Evolutionary conservation across 441 rosid genomes (phyloP).

Genomic region (Dalechampia spathulata): DNA sequence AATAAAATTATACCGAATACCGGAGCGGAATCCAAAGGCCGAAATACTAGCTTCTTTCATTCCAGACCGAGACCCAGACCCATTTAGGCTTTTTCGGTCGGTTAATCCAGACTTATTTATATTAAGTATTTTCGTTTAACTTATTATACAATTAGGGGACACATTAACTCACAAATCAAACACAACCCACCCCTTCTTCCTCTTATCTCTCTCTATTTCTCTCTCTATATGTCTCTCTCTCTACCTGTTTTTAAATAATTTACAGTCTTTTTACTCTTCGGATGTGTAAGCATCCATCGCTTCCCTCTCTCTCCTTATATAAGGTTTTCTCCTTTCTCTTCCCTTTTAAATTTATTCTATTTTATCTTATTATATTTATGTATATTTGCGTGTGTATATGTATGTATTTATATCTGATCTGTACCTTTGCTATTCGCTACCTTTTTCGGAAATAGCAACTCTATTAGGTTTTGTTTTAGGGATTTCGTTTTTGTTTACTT

Average conservation of each 20-base stretch:
- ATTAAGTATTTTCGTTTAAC: too few relatives aligned
- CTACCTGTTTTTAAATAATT: conserved; percentile 1
- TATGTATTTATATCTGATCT: too few relatives aligned
- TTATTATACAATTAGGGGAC: too few relatives aligned
- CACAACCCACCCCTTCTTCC: neutral
- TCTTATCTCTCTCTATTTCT: conserved; percentile 25
- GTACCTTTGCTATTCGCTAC: too few relatives aligned
- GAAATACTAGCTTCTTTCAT: too few relatives aligned
- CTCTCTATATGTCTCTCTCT: conserved; percentile 9
- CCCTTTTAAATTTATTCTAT: conserved; percentile 21
- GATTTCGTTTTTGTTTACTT: conserved; percentile 11
- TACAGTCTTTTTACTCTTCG: conserved; percentile 26
- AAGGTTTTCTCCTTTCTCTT: too few relatives aligned
- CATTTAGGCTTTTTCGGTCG: too few relatives aligned
- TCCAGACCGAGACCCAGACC: too few relatives aligned
- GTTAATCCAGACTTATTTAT: too few relatives aligned
- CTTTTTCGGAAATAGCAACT: neutral
- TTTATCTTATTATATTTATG: neutral
- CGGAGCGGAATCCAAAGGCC: too few relatives aligned
- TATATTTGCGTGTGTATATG: conserved; percentile 3
- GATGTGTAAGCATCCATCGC: conserved; percentile 36
- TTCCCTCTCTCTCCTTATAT: conserved; percentile 21
- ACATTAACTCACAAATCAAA: too few relatives aligned
- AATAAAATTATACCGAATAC: too few relatives aligned
- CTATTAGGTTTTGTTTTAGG: conserved; percentile 6